Evolutionary conservation across 257 asterid species (phyloP), one percentile per base, ranked within the genome.

Genomic region (Fraxinus anomala): DNA sequence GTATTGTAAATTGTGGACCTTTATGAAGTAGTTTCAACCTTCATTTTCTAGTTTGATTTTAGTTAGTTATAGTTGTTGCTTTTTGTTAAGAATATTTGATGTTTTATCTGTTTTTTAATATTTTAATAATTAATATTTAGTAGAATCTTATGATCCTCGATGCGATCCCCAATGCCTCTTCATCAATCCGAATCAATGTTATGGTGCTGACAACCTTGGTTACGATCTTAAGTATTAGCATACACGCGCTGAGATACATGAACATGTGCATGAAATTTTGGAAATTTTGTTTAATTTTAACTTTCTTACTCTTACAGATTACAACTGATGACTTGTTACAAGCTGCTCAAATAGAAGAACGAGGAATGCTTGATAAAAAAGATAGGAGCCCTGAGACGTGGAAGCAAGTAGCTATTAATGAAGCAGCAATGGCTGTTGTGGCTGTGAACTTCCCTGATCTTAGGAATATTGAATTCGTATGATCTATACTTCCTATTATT

Each of bases 301-400:
- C 13, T 76, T 34, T 23, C 37, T 68, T 77, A 79, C 24, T 23
- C 65, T 74, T 87, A 80, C 85, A 96, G 99, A 96, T 96, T 82
- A 96, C 98, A 21, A 96, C 97, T 44, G 98, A 93, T 83, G 98
- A 93, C 81, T 84, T 96, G 89, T 78, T 96, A 81, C 99, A 93
- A 96, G 98, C 99, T 81, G 99, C 97, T 42, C 97, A 96, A 91
- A 89, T 96, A 81, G 99, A 96, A 90, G 98, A 96, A 84, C 82
- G 91, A 73, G 98, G 99, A 74, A 86, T 89, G 96, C 89, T 90
- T 68, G 97, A 93, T 72, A 90, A 88, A 79, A 96, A 87, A 90
- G 98, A 92, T 77, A 92, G 98, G 88, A 92, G 97, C 88, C 90
- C 90, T 17, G 97, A 89, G 77, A 87, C 65, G 76, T 93, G 98